Evolutionary conservation across 345 rosid species (phyloP), one percentile per base, ranked within the genome.

Genomic region (Adansonia digitata): DNA sequence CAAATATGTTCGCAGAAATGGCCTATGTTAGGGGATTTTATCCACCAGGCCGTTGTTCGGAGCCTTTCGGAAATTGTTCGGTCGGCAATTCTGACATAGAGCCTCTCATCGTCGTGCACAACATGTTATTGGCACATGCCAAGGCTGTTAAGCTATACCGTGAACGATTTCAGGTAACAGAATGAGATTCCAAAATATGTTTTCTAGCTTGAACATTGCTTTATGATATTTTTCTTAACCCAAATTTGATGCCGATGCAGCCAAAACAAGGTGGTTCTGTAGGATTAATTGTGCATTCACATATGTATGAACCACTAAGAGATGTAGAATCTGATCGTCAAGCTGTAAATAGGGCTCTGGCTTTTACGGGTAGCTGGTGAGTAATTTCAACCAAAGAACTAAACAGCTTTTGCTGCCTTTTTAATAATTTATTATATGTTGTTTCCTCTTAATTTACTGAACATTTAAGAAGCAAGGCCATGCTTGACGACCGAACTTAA

Each of bases 81-180:
- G 71, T 2, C 51, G 89, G 89, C 6, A 80, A 86, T 68, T 82
- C 87, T 29, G 84, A 84, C 37, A 8, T 29, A 9, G 85, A 86
- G 46, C 85, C 87, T 34, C 71, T 69, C 26, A 49, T 80, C 65
- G 81, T 62, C 45, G 3, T 80, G 48, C 85, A 86, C 77, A 82
- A 82, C 77, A 80, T 86, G 85, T 52, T 84, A 73, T 56, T 84
- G 75, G 78, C 84, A 15, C 77, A 74, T 52, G 77, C 63, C 52
- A 81, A 81, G 83, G 85, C 84, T 12, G 84, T 76, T n/a, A 75
- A 81, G 76, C 76, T 81, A 18, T 85, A 85, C 59, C 67, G 85
- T 14, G 20, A 78, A 29, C 52, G 10, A 1, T 85, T 79, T 67
- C 85, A 81, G 83, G 85, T 81, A 56, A 66, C 26, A 17, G 5